Conservation (phyloP, 768 basidiomycete genomes). For the Leccinum rimulosum region DNA sequence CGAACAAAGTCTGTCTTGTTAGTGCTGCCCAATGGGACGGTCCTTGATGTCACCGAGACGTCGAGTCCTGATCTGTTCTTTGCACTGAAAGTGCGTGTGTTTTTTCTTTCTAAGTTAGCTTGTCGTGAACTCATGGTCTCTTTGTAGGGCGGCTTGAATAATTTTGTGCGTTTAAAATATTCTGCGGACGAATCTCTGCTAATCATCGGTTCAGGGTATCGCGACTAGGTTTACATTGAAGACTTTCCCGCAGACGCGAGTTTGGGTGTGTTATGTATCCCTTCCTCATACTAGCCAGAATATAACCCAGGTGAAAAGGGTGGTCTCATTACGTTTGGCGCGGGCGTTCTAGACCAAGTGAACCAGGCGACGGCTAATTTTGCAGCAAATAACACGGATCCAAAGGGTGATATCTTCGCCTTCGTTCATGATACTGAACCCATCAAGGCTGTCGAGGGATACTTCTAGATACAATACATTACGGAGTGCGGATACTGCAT, state of each 20-base stretch:
- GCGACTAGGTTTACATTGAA: constrained; percentile 57
- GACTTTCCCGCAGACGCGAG: constrained; percentile 50
- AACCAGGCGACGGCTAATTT: constrained; percentile 23
- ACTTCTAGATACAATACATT: no score
- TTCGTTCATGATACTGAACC: no score
- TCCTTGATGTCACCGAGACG: constrained; percentile 33
- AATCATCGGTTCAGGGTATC: constrained; percentile 40
- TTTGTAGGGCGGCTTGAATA: constrained; percentile 57
- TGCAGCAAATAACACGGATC: constrained; percentile 15
- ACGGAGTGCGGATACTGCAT: no score
- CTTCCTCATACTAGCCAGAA: neutral
- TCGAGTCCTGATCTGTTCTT: constrained; percentile 42
- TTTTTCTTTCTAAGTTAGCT: neutral
- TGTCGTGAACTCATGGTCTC: neutral
- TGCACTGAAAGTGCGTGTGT: constrained; percentile 36
- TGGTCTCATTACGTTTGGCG: constrained; percentile 40
- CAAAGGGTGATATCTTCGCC: constrained; percentile 11
- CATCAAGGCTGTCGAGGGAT: no score
- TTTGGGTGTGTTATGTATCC: constrained; percentile 49
- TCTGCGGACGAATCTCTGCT: neutral
- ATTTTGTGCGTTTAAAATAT: constrained; percentile 40
- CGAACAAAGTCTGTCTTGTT: constrained; percentile 22
- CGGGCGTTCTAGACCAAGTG: constrained; percentile 7
- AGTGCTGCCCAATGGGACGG: constrained; percentile 44
- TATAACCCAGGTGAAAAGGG: constrained; percentile 36